Evolutionary conservation across 192 early-diverging fungal genomes (phyloP).

Genomic region (Dissophora ornata): DNA sequence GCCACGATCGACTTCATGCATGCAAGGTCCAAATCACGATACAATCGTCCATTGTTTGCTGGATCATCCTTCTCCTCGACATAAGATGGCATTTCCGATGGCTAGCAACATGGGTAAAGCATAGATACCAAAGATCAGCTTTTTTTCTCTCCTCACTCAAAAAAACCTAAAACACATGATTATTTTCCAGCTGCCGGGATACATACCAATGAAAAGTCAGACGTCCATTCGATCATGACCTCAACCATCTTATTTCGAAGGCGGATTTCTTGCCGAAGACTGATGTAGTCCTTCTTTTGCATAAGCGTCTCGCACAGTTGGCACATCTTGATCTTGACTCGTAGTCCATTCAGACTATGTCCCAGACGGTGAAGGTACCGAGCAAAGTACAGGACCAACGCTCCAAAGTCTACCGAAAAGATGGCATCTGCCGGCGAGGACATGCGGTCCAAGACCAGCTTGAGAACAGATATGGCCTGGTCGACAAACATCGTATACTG

Average conservation of each 20-base stretch:
- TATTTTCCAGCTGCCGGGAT: background rate
- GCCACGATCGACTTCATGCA: conserved; percentile 80
- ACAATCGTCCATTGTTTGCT: conserved; percentile 68
- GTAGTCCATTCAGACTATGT: conserved; percentile 62
- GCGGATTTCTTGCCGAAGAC: conserved; percentile 76
- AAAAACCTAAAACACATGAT: background rate
- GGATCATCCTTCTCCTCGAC: conserved; percentile 49
- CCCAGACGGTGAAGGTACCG: conserved; percentile 78
- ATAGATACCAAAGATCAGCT: background rate
- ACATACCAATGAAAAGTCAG: conserved; percentile 71
- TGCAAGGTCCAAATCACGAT: conserved; percentile 80
- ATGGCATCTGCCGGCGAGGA: conserved; percentile 66
- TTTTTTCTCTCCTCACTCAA: background rate
- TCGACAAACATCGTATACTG: conserved; percentile 81
- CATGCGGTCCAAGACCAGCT: conserved; percentile 78
- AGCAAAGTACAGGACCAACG: conserved; percentile 72
- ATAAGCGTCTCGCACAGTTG: conserved; percentile 80
- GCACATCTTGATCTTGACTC: conserved; percentile 82
- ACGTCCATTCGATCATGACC: conserved; percentile 82
- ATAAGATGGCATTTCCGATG: conserved; percentile 49
- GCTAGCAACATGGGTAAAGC: conserved; percentile 23
- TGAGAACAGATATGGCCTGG: conserved; percentile 78
- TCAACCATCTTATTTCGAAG: conserved; percentile 79
- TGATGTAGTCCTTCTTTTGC: conserved; percentile 78
- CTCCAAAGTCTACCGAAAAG: conserved; percentile 76